Evolutionary conservation across 176 grass and related monocot genomes (phyloP).

Genomic region (Calamus simplicifolius): DNA sequence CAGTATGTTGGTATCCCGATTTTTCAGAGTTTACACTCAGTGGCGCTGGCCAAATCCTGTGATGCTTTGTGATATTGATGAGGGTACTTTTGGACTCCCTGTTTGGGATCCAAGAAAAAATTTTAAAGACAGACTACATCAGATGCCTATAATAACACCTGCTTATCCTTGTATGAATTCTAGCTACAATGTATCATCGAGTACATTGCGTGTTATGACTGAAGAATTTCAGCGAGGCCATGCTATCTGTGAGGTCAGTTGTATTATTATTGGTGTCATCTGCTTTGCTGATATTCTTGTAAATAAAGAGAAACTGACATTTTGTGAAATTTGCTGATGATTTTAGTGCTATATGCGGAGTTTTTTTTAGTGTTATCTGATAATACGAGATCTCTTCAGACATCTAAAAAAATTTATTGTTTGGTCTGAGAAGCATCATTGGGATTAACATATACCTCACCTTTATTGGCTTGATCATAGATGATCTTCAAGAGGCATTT

Average conservation of each 20-base stretch:
- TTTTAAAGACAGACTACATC: constrained; percentile 73
- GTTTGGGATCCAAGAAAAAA: constrained; percentile 95
- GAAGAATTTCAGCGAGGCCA: constrained; percentile 77
- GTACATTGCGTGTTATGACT: constrained; percentile 64
- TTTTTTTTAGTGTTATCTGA: no score
- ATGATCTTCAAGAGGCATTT: no score
- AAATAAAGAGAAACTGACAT: no score
- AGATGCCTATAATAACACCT: constrained; percentile 97
- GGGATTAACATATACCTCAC: no score
- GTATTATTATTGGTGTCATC: background rate
- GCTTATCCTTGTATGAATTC: constrained; percentile 97
- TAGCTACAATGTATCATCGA: constrained; percentile 81
- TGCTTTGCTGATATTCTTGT: no score
- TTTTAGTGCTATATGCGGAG: no score
- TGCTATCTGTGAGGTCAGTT: constrained; percentile 70
- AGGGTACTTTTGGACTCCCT: constrained; percentile 58
- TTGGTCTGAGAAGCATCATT: no score
- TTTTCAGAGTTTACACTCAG: constrained; percentile 80
- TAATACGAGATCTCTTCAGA: no score
- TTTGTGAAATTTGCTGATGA: no score
- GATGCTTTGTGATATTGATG: constrained; percentile 85
- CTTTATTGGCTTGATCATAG: no score
- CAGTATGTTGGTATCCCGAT: constrained; percentile 81
- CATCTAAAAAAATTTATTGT: no score
- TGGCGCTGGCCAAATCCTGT: constrained; percentile 99